Base-by-base conservation (phyloP, 257 asterid genomes). In the Solanum sitiens region DNA sequence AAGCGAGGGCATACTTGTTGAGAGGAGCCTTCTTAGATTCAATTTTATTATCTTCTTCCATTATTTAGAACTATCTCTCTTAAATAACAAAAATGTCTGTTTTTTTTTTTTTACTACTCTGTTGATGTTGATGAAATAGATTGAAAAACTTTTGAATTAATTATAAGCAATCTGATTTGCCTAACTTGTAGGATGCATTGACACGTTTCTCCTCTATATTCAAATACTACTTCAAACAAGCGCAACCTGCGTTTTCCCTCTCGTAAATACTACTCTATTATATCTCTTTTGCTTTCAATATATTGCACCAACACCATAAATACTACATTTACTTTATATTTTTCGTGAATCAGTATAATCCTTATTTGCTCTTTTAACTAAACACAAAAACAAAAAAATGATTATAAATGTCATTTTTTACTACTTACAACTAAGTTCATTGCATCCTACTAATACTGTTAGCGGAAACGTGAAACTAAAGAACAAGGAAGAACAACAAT, bases 1-100 rank as follows among this genome's bases (percentile, higher is more conserved):
- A 94, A 11, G 91, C 94, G 14, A 96, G 92, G 14, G 98, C 96
- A 77, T 89, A 93, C 32, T 88, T 95, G 94, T 93, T 96, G 72
- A 93, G 85, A 35, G 91, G 86, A 85, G 18, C 23, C 50, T 33
- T 20, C 37, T 68, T 44, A 85, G 68, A 85, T 85, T 85, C 87
- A 20, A 85, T 59, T 73, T 33, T 40, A 39, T 75, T 75, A 75
- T 7, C 6, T 27, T 75, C 56, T 39, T 75, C 83, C 83, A 75
- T 53, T 75, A 8, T 39, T 75, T 75, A 39, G 33, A 21, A 21
- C 83, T 74, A 16, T 21, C 53, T 50, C 59, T 50, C 23, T 73
- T 27, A 27, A 27, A 27, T 27, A 74, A 74, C 53, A 74, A 37
- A 74, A 72, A 18, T 72, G 8, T 21, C 14, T 27, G n/a, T 27